Evolutionary conservation across 306 rosid genomes (phyloP).

Genomic region (Begonia peltatifolia): DNA sequence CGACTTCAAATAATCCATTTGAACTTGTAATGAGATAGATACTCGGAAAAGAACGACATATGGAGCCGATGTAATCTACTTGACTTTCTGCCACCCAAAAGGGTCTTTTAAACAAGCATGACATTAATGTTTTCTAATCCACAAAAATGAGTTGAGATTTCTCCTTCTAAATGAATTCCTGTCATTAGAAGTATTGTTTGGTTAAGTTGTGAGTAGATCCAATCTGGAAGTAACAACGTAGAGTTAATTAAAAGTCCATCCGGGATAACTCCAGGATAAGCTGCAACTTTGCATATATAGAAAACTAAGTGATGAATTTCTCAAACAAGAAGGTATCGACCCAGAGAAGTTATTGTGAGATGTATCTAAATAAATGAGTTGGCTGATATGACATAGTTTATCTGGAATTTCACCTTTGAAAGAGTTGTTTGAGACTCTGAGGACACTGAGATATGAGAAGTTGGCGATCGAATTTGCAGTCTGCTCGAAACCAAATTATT

Average conservation of each 20-base stretch:
- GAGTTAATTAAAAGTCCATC: not conserved
- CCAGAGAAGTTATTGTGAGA: too few species aligned
- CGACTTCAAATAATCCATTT: not conserved
- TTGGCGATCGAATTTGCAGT: slow-evolving; percentile 7
- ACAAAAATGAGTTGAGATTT: slow-evolving; percentile 1
- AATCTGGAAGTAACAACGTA: not conserved
- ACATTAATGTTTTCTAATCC: not conserved
- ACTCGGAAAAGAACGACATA: too few species aligned
- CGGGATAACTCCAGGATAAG: not conserved
- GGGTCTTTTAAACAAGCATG: too few species aligned
- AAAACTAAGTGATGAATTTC: too few species aligned
- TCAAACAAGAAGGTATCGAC: too few species aligned
- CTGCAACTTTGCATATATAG: not conserved
- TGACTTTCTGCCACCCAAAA: too few species aligned
- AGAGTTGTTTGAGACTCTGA: slow-evolving; percentile 10
- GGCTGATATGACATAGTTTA: too few species aligned
- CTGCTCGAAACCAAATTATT: slow-evolving; percentile 6
- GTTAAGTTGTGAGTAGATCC: not conserved
- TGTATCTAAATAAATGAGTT: too few species aligned
- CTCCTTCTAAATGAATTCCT: slow-evolving; percentile 2
- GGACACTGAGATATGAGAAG: not conserved
- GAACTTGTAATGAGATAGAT: too few species aligned
- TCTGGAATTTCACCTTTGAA: slow-evolving; percentile 4
- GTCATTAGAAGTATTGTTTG: not conserved
- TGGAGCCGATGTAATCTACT: too few species aligned